Conservation (phyloP, 1,139 yeast species). For the Hyphopichia buzzinii region DNA sequence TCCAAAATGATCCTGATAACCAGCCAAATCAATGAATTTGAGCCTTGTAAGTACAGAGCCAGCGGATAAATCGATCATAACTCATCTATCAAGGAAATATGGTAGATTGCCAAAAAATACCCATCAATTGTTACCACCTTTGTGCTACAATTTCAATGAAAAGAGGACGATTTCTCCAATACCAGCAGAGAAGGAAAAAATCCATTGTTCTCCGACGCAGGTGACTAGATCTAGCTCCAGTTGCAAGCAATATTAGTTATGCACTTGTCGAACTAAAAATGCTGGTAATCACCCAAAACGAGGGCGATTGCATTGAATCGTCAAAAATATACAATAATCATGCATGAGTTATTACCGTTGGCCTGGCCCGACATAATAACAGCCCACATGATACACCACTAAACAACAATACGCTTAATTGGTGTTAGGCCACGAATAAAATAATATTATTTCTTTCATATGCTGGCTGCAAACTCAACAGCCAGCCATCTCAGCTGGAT, state of each 20-base stretch:
- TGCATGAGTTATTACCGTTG: not conserved
- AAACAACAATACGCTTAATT: not conserved
- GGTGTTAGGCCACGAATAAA: not conserved
- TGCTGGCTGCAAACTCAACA: not conserved
- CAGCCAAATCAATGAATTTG: too few species aligned
- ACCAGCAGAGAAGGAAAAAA: not conserved
- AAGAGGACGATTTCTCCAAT: not conserved
- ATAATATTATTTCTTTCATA: too few species aligned
- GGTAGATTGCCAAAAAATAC: too few species aligned
- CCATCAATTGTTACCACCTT: too few species aligned
- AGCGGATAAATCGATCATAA: not conserved
- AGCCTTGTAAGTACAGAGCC: not conserved
- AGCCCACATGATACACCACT: not conserved
- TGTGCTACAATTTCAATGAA: too few species aligned
- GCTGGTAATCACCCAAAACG: not conserved
- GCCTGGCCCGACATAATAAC: not conserved
- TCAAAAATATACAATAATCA: too few species aligned
- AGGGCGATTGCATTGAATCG: too few species aligned
- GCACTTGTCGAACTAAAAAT: not conserved
- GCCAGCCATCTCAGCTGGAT: not conserved
- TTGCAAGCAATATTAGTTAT: not conserved
- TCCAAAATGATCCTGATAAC: too few species aligned
- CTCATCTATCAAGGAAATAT: too few species aligned
- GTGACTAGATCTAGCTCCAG: not conserved
- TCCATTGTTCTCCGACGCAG: not conserved